Conservation (phyloP, 129 eudicot genomes). For the Chrysanthemum seticuspe region DNA sequence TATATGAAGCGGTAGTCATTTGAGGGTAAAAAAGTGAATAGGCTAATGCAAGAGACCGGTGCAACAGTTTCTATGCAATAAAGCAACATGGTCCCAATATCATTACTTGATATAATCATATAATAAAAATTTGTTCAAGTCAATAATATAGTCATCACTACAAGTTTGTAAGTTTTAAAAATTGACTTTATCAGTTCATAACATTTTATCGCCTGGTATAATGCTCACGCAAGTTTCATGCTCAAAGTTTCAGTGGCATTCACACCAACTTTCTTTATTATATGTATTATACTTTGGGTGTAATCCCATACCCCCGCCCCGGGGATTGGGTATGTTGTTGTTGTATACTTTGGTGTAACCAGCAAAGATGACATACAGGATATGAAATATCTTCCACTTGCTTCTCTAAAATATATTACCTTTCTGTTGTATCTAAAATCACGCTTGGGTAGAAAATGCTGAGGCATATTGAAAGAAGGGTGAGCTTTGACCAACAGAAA, state of each 20-base stretch:
- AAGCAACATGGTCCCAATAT: neutral
- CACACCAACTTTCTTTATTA: too few relatives aligned
- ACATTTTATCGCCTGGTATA: too few relatives aligned
- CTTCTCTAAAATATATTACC: conserved; percentile 30
- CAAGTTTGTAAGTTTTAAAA: too few relatives aligned
- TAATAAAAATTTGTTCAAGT: neutral
- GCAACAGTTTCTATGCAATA: neutral
- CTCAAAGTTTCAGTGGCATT: too few relatives aligned
- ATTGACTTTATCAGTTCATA: too few relatives aligned
- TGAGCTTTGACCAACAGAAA: conserved; percentile 86
- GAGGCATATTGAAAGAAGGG: conserved; percentile 63
- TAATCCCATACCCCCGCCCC: too few relatives aligned
- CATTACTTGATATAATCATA: neutral
- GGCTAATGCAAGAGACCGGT: neutral
- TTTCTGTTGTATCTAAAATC: conserved; percentile 66
- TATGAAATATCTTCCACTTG: too few relatives aligned
- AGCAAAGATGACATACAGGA: too few relatives aligned
- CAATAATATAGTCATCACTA: conserved; percentile 4
- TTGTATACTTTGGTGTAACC: too few relatives aligned
- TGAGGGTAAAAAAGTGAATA: neutral
- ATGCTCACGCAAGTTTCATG: too few relatives aligned
- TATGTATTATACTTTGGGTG: too few relatives aligned
- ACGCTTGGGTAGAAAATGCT: conserved; percentile 95
- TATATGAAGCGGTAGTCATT: neutral
- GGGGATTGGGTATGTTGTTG: too few relatives aligned